Evolutionary conservation across 768 basidiomycete species (phyloP), one percentile per base, ranked within the genome.

Genomic region (Lactifluus echinatus): DNA sequence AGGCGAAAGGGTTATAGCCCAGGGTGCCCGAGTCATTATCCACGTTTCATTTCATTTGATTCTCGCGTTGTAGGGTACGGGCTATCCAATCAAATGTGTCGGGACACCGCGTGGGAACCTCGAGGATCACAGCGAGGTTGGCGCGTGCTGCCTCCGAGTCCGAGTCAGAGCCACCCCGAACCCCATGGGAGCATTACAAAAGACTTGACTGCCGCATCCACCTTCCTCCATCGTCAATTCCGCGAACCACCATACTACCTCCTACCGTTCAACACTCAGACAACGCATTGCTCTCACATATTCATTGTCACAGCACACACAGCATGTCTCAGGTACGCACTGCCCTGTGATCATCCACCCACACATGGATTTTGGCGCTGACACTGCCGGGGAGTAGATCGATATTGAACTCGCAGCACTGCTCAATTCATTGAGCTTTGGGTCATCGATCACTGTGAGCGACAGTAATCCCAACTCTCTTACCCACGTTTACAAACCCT

Each of bases 341-440:
- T 12, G 3, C 19, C 10, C 31, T n/a, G 0, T 8, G 10, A 8
- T 17, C 3, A 23, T 21, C 17, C 3, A 23, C 40, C 21, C 21
- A 23, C 40, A 23, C 40, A 42, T 42, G 40, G 40, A 3, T 8
- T 23, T 51, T 45, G 50, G 31, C n/a, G 14, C 47, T 42, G 29
- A 47, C 24, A 17, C 31, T 21, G 39, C 28, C 21, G 1, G 26
- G 4, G 8, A 29, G 26, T 19, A 59, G 53, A 50, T 59, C 53
- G 58, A 59, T 2, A 31, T 55, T 4, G 58, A 59, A 55, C 58
- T 59, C n/a, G 58, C 58, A n/a, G 58, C 53, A 40, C 48, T 59
- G 42, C 48, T 59, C 48, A 55, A 39, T 28, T 49, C 58, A 31
- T 23, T 59, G 28, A 59, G 58, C 36, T 59, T 59, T 8, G 47